A percentile compares a stretch with the other conserved stretches of the same genome.
phyloP scores from a whole-genome alignment of 257 asterid genomes.

The Phtheirospermum japonicum region DNA sequence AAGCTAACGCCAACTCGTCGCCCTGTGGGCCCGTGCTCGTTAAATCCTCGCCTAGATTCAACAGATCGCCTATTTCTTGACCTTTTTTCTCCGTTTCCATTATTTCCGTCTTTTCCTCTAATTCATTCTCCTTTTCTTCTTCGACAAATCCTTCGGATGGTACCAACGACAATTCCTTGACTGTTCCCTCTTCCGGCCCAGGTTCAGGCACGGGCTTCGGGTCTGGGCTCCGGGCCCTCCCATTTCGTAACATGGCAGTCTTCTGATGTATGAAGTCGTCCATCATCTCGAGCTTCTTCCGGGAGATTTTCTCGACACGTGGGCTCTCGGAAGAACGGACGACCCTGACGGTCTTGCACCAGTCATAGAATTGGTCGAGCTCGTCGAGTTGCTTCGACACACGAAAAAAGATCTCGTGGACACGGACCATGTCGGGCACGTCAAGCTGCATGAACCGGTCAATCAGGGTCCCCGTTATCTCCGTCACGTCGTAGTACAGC shows the following conservation, averaged over 20 bases:
- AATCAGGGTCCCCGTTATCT: constrained; percentile 47
- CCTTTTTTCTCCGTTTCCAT: constrained; percentile 24
- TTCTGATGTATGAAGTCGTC: constrained; percentile 68
- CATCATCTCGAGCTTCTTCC: constrained; percentile 75
- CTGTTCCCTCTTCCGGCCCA: constrained; percentile 37
- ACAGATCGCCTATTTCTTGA: constrained; percentile 57
- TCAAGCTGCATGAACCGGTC: constrained; percentile 85
- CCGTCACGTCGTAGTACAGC: constrained; percentile 56
- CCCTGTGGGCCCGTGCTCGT: constrained; percentile 46
- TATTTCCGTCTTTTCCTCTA: constrained; percentile 20
- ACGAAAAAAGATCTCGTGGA: constrained; percentile 55
- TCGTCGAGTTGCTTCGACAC: constrained; percentile 73
- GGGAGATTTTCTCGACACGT: constrained; percentile 60
- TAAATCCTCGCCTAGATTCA: constrained; percentile 53
- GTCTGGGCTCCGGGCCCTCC: constrained; percentile 23
- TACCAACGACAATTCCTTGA: constrained; percentile 43
- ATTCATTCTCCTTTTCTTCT: constrained; percentile 17
- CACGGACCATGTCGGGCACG: constrained; percentile 54
- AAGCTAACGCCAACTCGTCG: constrained; percentile 59
- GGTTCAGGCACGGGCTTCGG: constrained; percentile 29
- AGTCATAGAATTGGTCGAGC: constrained; percentile 64
- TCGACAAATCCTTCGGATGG: constrained; percentile 38
- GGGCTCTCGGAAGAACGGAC: constrained; percentile 67
- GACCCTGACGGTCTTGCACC: constrained; percentile 66
- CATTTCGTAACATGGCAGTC: constrained; percentile 38